phyloP scores from a whole-genome alignment of 768 basidiomycete genomes.

The Agrocybe praecox region DNA sequence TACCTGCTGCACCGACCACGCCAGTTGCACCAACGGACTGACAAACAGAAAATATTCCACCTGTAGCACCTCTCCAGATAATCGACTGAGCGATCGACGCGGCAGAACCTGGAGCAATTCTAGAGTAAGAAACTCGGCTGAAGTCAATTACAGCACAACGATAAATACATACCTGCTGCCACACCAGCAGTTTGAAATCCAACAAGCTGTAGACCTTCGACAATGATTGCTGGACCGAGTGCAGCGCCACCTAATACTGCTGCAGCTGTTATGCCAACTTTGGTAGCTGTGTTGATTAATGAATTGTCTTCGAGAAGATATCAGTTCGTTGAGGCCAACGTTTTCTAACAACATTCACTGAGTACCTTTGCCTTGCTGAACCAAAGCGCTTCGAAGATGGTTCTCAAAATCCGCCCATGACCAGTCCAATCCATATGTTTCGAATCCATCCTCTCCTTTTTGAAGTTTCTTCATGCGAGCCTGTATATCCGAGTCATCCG shows the following conservation, averaged over 20 bases:
- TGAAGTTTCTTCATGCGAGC: too few relatives aligned
- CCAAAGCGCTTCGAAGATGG: too few relatives aligned
- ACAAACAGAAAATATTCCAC: constrained; percentile 22
- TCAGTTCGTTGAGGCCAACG: too few relatives aligned
- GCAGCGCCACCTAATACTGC: constrained; percentile 10
- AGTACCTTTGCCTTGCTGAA: too few relatives aligned
- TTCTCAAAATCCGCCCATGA: too few relatives aligned
- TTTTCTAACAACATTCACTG: too few relatives aligned
- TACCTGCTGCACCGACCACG: constrained; percentile 5
- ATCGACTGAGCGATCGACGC: constrained; percentile 11
- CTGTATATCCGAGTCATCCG: neutral
- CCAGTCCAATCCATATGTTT: too few relatives aligned
- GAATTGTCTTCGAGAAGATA: too few relatives aligned
- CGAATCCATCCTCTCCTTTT: too few relatives aligned
- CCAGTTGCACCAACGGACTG: constrained; percentile 21
- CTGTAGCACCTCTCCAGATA: constrained; percentile 19
- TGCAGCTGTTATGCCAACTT: neutral
- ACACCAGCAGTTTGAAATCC: constrained; percentile 19
- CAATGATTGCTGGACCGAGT: constrained; percentile 11
- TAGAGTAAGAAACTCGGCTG: neutral
- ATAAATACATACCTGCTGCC: constrained; percentile 7
- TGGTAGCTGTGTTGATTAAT: too few relatives aligned
- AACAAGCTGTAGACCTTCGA: constrained; percentile 10
- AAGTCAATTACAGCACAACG: neutral
- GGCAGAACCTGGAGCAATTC: constrained; percentile 12